These are phyloP conservation scores for Samsoniella hepiali DNA, from an alignment of 2,329 filamentous ascomycete genomes.

Conservation along the genomic window DNA sequence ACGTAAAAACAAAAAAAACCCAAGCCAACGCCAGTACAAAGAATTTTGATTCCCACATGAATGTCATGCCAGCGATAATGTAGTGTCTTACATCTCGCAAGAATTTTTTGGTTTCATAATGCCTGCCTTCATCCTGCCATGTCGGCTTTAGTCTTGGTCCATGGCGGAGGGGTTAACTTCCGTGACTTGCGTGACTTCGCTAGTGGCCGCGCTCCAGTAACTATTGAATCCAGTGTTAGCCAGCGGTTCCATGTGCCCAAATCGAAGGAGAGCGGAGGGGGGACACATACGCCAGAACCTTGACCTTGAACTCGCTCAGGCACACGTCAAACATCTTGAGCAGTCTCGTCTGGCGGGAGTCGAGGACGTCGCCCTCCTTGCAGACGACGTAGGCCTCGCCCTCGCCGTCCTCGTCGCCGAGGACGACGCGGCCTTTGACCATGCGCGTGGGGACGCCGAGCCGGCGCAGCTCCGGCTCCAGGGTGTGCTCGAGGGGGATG, in stretches of 20 bases:
- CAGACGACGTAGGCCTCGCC: slow-evolving; percentile 71
- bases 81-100: neutral
- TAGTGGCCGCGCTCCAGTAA: slow-evolving; percentile 60
- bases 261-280: neutral
- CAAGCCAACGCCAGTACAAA: slow-evolving; percentile 19
- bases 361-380: slow-evolving; percentile 77
- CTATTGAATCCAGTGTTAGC: slow-evolving; percentile 32
- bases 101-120: slow-evolving; percentile 4
- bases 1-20: slow-evolving; percentile 4
- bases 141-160: slow-evolving; percentile 25
- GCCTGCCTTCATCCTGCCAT: neutral
- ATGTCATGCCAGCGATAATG: slow-evolving; percentile 15
- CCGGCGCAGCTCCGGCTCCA: slow-evolving; percentile 87
- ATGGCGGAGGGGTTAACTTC: slow-evolving; percentile 45
- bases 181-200: slow-evolving; percentile 61
- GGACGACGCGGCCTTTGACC: slow-evolving; percentile 80
- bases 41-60: slow-evolving; percentile 11
- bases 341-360: slow-evolving; percentile 87
- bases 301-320: slow-evolving; percentile 84
- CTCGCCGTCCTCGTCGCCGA: slow-evolving; percentile 56
- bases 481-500: slow-evolving; percentile 77
- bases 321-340: slow-evolving; percentile 92
- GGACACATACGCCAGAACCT: slow-evolving; percentile 64
- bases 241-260: too few relatives aligned
- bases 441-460: slow-evolving; percentile 87